phyloP scores from a whole-genome alignment of 495 filamentous ascomycete species.

The Penicillium ochrochloron region DNA sequence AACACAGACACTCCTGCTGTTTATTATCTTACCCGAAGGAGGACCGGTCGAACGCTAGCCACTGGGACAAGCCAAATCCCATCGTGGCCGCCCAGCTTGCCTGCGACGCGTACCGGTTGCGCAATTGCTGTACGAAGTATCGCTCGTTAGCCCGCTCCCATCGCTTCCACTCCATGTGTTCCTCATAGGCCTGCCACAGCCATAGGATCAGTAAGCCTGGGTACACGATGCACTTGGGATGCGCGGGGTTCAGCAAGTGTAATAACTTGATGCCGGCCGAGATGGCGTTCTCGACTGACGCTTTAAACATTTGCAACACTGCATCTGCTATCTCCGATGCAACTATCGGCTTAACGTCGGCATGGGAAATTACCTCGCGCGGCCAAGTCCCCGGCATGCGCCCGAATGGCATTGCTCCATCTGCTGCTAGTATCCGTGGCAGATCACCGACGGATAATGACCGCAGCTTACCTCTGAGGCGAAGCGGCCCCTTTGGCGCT shows the following conservation, averaged over 20 bases:
- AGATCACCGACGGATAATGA: slow-evolving; percentile 9
- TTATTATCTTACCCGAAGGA: not conserved
- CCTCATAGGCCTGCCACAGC: not conserved
- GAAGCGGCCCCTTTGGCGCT: not conserved
- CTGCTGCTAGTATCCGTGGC: not conserved
- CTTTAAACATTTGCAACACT: not conserved
- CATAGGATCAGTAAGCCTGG: not conserved
- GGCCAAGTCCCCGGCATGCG: slow-evolving; percentile 2
- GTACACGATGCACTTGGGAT: not conserved
- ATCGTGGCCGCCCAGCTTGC: slow-evolving; percentile 3
- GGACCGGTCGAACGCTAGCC: slow-evolving; percentile 5
- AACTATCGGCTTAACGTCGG: not conserved
- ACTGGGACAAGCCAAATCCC: slow-evolving; percentile 11
- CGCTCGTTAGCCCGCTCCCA: not conserved
- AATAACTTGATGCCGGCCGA: not conserved
- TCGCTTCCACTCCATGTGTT: not conserved
- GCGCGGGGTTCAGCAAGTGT: not conserved
- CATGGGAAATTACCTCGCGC: not conserved
- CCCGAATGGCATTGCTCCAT: not conserved
- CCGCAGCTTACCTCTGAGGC: not conserved
- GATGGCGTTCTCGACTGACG: not conserved
- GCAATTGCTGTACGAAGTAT: slow-evolving; percentile 2
- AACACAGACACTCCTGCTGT: not conserved
- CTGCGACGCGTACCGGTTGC: slow-evolving; percentile 1
- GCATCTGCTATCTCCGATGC: not conserved